Evolutionary conservation across 2,329 filamentous ascomycete genomes (phyloP).

Genomic region (Pseudogymnoascus sp.): DNA sequence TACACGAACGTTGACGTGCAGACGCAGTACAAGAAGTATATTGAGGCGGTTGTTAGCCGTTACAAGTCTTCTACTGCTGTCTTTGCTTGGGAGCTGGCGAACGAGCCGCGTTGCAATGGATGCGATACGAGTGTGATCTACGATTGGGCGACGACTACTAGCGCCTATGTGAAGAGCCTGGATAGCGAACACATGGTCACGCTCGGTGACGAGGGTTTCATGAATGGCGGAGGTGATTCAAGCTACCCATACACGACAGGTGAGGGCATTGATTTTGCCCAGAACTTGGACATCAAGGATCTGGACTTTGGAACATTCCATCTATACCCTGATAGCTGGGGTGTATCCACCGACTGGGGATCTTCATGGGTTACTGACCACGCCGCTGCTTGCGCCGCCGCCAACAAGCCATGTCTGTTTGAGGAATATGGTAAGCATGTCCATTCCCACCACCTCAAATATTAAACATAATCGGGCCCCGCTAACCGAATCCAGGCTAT

Average conservation of each 20-base stretch:
- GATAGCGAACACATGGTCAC: constrained; percentile 56
- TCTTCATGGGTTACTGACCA: constrained; percentile 41
- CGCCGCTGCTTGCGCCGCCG: constrained; percentile 30
- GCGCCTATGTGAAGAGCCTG: constrained; percentile 56
- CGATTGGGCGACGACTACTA: constrained; percentile 51
- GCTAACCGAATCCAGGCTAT: not conserved
- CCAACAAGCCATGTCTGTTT: constrained; percentile 35
- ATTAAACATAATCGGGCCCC: not conserved
- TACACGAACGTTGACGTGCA: constrained; percentile 48
- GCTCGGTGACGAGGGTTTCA: constrained; percentile 56
- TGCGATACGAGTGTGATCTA: constrained; percentile 52
- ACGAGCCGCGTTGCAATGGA: constrained; percentile 58
- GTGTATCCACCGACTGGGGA: constrained; percentile 33
- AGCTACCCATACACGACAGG: constrained; percentile 35
- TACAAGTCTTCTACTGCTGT: constrained; percentile 53
- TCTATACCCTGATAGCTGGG: constrained; percentile 41
- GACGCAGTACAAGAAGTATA: constrained; percentile 51
- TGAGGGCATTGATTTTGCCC: constrained; percentile 39
- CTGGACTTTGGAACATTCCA: constrained; percentile 48
- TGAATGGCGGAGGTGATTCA: constrained; percentile 27
- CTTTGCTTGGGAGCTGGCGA: constrained; percentile 63
- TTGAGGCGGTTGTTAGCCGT: constrained; percentile 50
- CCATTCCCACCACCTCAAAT: not conserved
- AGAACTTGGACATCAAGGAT: constrained; percentile 39
- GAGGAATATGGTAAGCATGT: constrained; percentile 34